Percentiles rank a stretch among this genome's conserved stretches.
These are phyloP conservation scores for Penicillium sp. DNA, from an alignment of 2,329 filamentous ascomycete species.

Conservation along the genomic window DNA sequence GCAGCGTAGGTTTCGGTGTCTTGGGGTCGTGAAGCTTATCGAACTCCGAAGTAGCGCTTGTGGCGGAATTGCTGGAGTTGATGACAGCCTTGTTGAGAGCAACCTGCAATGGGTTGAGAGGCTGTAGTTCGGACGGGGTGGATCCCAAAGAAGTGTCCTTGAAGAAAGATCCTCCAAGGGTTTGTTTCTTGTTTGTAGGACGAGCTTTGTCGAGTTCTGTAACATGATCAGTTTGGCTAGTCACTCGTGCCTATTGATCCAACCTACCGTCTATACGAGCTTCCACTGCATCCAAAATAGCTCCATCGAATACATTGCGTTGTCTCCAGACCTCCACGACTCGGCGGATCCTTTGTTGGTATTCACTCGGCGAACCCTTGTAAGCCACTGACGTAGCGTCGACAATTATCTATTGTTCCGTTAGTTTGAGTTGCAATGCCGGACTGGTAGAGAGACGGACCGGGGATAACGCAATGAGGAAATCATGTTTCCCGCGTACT, in stretches of 20 bases:
- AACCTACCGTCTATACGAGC: slow-evolving; percentile 69
- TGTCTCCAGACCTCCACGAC: slow-evolving; percentile 95
- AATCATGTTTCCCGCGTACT: slow-evolving; percentile 87
- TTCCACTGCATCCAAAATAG: slow-evolving; percentile 79
- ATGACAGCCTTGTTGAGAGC: slow-evolving; percentile 70
- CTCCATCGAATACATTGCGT: slow-evolving; percentile 74
- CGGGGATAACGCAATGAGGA: slow-evolving; percentile 85
- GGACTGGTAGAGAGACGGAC: slow-evolving; percentile 35
- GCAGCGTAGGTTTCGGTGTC: slow-evolving; percentile 69
- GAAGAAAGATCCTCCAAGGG: slow-evolving; percentile 69
- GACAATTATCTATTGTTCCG: slow-evolving; percentile 62
- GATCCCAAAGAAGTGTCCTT: slow-evolving; percentile 51
- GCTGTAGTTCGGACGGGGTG: slow-evolving; percentile 72
- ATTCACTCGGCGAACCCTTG: slow-evolving; percentile 78
- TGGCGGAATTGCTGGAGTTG: slow-evolving; percentile 63
- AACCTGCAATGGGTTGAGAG: slow-evolving; percentile 71
- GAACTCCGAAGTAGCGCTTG: slow-evolving; percentile 75
- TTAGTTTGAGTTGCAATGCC: slow-evolving; percentile 20
- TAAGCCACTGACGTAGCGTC: slow-evolving; percentile 91
- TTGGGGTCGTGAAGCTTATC: slow-evolving; percentile 74
- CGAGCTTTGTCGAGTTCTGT: slow-evolving; percentile 57
- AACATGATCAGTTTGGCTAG: neutral
- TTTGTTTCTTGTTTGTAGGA: slow-evolving; percentile 52
- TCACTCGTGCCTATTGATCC: neutral
- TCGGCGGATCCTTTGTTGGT: slow-evolving; percentile 81